phyloP scores from a whole-genome alignment of 1,139 yeast species.

The Taphrina communis region DNA sequence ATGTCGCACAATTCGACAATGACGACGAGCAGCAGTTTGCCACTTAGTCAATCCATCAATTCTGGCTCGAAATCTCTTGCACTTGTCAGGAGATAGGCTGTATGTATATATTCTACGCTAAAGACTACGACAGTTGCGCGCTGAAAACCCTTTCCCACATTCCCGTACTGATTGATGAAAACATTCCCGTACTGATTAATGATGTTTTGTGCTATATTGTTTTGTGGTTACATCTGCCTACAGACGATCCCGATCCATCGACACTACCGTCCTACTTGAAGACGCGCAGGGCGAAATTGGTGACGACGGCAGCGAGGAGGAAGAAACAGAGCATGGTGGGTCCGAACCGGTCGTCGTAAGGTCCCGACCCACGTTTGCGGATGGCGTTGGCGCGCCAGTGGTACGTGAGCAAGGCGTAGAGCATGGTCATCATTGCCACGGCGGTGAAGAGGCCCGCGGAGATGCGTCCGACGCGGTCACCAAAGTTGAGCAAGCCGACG shows the following conservation, averaged over 20 bases:
- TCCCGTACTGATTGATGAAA: background rate
- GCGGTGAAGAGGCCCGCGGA: constrained; percentile 94
- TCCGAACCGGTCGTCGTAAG: constrained; percentile 97
- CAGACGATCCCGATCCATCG: no score
- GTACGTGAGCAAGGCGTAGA: constrained; percentile 89
- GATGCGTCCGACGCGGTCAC: constrained; percentile 89
- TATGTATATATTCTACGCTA: background rate
- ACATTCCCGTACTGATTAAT: no score
- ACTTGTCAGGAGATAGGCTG: background rate
- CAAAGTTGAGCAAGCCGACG: constrained; percentile 92
- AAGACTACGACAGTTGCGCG: constrained; percentile 1
- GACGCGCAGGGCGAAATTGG: constrained; percentile 50
- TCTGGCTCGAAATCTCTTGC: no score
- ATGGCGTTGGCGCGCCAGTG: constrained; percentile 99
- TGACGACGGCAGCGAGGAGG: constrained; percentile 57
- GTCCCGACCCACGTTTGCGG: constrained; percentile 95
- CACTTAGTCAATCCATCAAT: no score
- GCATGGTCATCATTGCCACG: constrained; percentile 94
- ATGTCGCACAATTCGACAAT: constrained; percentile 21
- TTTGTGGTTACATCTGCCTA: no score
- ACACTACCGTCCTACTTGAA: constrained; percentile 11
- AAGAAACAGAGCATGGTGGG: constrained; percentile 98
- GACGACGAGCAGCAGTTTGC: constrained; percentile 20
- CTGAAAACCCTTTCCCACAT: no score
- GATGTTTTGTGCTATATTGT: no score